These are phyloP conservation scores for Geotrichum australiense DNA, from an alignment of 1,139 yeast genomes.

Conservation along the genomic window DNA sequence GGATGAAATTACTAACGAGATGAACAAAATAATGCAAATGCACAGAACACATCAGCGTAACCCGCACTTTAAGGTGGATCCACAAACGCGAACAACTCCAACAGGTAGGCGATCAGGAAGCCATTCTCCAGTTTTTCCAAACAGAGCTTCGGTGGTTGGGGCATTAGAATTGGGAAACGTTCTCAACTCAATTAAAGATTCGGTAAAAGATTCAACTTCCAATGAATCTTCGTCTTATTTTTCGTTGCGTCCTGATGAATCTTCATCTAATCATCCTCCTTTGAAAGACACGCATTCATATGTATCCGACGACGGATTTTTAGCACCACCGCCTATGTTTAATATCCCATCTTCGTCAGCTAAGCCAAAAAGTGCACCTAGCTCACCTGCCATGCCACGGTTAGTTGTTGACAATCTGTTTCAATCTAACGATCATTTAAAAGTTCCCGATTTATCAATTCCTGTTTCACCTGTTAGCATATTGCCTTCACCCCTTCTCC, in stretches of 20 bases:
- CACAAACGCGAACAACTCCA: not conserved
- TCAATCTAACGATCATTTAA: not conserved
- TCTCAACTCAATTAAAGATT: too few species aligned
- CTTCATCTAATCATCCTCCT: not conserved
- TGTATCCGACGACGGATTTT: not conserved
- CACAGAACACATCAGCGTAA: slow-evolving; percentile 12
- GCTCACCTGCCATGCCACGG: slow-evolving; percentile 10
- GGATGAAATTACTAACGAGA: slow-evolving; percentile 25
- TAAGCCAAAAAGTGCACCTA: not conserved
- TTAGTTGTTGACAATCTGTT: slow-evolving; percentile 12
- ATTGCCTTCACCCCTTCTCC: not conserved
- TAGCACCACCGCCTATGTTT: slow-evolving; percentile 2
- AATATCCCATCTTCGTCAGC: not conserved
- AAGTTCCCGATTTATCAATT: too few species aligned
- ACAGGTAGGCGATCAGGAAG: slow-evolving; percentile 1
- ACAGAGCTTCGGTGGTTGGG: slow-evolving; percentile 40
- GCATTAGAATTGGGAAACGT: slow-evolving; percentile 39
- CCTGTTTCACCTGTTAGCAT: not conserved
- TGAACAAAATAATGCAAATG: slow-evolving; percentile 23
- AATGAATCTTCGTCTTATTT: too few species aligned
- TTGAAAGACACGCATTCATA: too few species aligned
- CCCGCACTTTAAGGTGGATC: slow-evolving; percentile 9
- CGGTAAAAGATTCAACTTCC: too few species aligned
- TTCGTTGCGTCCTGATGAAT: not conserved
- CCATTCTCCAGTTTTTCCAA: slow-evolving; percentile 23